A percentile compares a stretch with the other conserved stretches of the same genome.
These are phyloP conservation scores for Venustampulla echinocandica DNA, from an alignment of 495 filamentous ascomycete genomes.

Conservation along the genomic window DNA sequence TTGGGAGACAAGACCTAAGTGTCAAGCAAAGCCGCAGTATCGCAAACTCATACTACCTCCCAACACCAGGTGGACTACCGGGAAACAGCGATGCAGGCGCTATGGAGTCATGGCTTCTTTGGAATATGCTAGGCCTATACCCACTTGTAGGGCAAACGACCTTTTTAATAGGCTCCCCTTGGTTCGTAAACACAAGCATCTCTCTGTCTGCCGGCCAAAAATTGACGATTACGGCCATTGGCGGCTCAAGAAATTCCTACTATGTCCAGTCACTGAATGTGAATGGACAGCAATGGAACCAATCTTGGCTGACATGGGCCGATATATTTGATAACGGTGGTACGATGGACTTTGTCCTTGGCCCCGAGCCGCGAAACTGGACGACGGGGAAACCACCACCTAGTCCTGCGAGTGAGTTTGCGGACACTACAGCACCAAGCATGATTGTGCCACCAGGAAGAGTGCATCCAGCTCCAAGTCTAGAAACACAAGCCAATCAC, in stretches of 20 bases:
- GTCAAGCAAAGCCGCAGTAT: conserved; percentile 47
- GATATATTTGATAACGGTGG: conserved; percentile 58
- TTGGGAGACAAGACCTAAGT: conserved; percentile 48
- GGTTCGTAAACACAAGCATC: conserved; percentile 50
- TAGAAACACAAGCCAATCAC: not conserved
- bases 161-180: conserved; percentile 55
- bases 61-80: conserved; percentile 46
- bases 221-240: conserved; percentile 46
- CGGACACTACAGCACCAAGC: not conserved
- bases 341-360: conserved; percentile 53
- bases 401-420: conserved; percentile 27
- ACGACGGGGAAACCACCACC: conserved; percentile 52
- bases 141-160: conserved; percentile 56
- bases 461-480: not conserved
- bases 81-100: conserved; percentile 64
- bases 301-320: conserved; percentile 54
- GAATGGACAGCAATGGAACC: conserved; percentile 42
- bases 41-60: conserved; percentile 45
- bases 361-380: conserved; percentile 43
- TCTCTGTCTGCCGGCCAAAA: conserved; percentile 44
- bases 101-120: conserved; percentile 61
- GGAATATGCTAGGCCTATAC: conserved; percentile 64
- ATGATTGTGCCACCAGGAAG: not conserved
- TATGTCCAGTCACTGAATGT: conserved; percentile 47
- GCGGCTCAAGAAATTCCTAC: conserved; percentile 36